A percentile compares a stretch with the other conserved stretches of the same genome.
Evolutionary conservation across 192 early-diverging fungal species (phyloP).

Genomic region (Entomortierella beljakovae): DNA sequence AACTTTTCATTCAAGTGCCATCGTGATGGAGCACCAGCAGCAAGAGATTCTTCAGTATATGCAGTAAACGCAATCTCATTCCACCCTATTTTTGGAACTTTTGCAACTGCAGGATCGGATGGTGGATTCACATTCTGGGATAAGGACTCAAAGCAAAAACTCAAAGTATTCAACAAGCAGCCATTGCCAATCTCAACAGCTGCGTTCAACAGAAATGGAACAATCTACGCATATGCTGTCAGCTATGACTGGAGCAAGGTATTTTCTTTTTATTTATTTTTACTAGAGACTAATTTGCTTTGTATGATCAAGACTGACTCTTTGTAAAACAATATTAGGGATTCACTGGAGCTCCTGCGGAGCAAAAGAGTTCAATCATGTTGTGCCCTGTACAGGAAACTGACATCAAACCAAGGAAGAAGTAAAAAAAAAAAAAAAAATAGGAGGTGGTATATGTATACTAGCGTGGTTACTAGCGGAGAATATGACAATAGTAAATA

Average conservation of each 20-base stretch:
- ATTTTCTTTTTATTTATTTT: constrained; percentile 3
- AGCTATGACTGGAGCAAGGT: constrained; percentile 91
- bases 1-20: constrained; percentile 98
- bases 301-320: background rate
- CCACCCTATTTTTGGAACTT: constrained; percentile 90
- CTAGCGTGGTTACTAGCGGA: too few relatives aligned
- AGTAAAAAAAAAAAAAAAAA: constrained; percentile 12
- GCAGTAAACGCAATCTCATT: constrained; percentile 82
- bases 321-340: constrained; percentile 8
- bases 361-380: constrained; percentile 44
- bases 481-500: too few relatives aligned
- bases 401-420: constrained; percentile 53
- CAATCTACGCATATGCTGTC: constrained; percentile 91
- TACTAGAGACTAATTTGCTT: background rate
- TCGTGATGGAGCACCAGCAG: constrained; percentile 71
- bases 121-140: constrained; percentile 96
- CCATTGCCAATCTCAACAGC: constrained; percentile 75
- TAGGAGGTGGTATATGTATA: background rate
- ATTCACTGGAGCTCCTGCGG: constrained; percentile 27
- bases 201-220: constrained; percentile 84
- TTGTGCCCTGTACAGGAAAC: constrained; percentile 40
- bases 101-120: constrained; percentile 90
- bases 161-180: constrained; percentile 79
- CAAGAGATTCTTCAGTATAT: constrained; percentile 66
- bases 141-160: constrained; percentile 90